These are phyloP conservation scores for Mortierella claussenii DNA, from an alignment of 192 early-diverging fungal species.

Conservation along the genomic window DNA sequence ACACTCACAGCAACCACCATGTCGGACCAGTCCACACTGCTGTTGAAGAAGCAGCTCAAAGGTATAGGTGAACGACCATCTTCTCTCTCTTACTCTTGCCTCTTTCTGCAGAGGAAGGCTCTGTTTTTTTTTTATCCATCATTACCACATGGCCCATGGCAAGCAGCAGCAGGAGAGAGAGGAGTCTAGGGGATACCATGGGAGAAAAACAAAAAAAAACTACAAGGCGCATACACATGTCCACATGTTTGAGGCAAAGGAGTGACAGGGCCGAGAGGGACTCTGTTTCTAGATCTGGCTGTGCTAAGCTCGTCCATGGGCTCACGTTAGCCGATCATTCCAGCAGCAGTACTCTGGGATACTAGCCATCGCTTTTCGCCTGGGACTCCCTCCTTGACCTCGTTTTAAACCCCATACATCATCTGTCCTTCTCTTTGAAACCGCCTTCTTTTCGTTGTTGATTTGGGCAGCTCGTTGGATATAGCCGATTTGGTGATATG, in stretches of 20 bases:
- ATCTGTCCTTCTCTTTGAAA: background rate
- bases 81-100: background rate
- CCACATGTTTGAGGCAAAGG: background rate
- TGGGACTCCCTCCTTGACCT: too few species aligned
- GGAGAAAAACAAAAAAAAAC: background rate
- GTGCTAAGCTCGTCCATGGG: too few species aligned
- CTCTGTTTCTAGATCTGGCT: too few species aligned
- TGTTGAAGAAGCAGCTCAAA: slow-evolving; percentile 61
- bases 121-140: slow-evolving; percentile 1
- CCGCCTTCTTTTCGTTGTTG: too few species aligned
- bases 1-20: background rate
- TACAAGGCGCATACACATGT: background rate
- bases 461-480: too few species aligned
- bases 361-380: too few species aligned
- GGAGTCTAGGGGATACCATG: too few species aligned
- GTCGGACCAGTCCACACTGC: slow-evolving; percentile 55
- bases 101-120: background rate
- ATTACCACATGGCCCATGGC: background rate
- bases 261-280: too few species aligned
- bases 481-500: too few species aligned
- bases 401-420: too few species aligned
- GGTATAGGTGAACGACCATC: slow-evolving; percentile 34
- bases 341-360: too few species aligned
- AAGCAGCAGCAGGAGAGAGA: background rate
- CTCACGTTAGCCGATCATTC: too few species aligned